Evolutionary conservation across 2,329 filamentous ascomycete genomes (phyloP).

Genomic region (Zalaria obscura): DNA sequence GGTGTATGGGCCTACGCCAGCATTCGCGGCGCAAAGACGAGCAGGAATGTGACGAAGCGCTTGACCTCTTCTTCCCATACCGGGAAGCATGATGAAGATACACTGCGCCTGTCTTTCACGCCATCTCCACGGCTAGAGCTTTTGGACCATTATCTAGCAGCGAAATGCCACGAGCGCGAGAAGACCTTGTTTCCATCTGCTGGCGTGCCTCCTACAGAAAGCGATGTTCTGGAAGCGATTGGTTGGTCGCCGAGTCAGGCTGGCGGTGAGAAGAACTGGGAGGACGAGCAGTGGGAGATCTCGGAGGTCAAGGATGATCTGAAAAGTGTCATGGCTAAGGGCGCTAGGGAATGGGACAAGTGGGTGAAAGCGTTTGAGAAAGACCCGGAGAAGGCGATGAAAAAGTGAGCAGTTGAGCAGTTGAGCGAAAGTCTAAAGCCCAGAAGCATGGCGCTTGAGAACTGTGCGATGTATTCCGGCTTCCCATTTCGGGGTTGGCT

Average conservation of each 20-base stretch:
- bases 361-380: conserved; percentile 24
- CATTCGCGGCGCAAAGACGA: conserved; percentile 31
- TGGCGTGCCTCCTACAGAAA: conserved; percentile 21
- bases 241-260: conserved; percentile 26
- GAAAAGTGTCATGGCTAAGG: conserved; percentile 24
- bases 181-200: conserved; percentile 19
- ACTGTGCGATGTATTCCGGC: no score
- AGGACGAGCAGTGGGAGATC: conserved; percentile 30
- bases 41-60: conserved; percentile 24
- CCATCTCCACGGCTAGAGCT: conserved; percentile 21
- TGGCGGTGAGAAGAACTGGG: conserved; percentile 22
- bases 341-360: conserved; percentile 24
- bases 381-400: conserved; percentile 23
- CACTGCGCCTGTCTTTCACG: conserved; percentile 22
- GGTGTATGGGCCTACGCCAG: conserved; percentile 24
- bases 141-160: conserved; percentile 24
- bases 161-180: conserved; percentile 23
- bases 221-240: conserved; percentile 26
- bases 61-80: conserved; percentile 12
- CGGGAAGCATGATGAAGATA: conserved; percentile 15
- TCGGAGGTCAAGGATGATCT: conserved; percentile 27
- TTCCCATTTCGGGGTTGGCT: no score
- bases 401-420: conserved; percentile 15
- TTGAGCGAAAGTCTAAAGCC: no score
- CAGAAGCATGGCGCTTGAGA: no score